phyloP scores from a whole-genome alignment of 2,329 filamentous ascomycete species.

The Neoarthrinium moseri region DNA sequence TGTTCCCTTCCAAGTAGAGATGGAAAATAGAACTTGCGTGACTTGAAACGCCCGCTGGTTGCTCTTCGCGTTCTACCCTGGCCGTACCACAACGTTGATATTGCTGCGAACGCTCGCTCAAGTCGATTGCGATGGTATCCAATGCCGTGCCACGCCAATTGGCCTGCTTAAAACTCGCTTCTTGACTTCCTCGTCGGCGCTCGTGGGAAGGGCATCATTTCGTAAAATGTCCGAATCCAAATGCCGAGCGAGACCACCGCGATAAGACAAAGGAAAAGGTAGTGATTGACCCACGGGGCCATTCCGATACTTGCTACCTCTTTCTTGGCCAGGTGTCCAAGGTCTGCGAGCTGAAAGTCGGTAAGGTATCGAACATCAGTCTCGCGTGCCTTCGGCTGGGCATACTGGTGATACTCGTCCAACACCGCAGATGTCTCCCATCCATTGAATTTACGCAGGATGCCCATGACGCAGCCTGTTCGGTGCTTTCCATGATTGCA shows the following conservation, averaged over 20 bases:
- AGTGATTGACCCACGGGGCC: constrained; percentile 31
- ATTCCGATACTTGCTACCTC: too few species aligned
- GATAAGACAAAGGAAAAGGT: constrained; percentile 42
- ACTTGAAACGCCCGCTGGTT: too few species aligned
- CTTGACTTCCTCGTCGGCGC: background rate
- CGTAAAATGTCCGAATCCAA: constrained; percentile 30
- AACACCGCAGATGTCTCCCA: constrained; percentile 64
- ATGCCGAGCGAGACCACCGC: constrained; percentile 21
- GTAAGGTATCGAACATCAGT: constrained; percentile 59
- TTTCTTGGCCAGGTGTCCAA: constrained; percentile 40
- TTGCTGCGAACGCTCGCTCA: too few species aligned
- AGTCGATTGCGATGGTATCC: background rate
- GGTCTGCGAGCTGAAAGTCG: constrained; percentile 41
- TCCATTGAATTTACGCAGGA: constrained; percentile 70
- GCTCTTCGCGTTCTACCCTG: too few species aligned
- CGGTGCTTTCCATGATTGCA: constrained; percentile 95
- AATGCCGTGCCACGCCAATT: background rate
- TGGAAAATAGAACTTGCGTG: too few species aligned
- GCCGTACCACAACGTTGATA: too few species aligned
- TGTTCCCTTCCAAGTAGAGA: too few species aligned
- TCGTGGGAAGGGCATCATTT: background rate
- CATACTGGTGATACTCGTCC: constrained; percentile 71
- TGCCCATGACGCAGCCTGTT: constrained; percentile 84
- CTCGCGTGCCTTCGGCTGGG: constrained; percentile 58
- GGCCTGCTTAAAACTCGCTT: background rate